These are phyloP conservation scores for Haematococcus sp. DNA, from an alignment of 139 green algal species.

Conservation along the genomic window DNA sequence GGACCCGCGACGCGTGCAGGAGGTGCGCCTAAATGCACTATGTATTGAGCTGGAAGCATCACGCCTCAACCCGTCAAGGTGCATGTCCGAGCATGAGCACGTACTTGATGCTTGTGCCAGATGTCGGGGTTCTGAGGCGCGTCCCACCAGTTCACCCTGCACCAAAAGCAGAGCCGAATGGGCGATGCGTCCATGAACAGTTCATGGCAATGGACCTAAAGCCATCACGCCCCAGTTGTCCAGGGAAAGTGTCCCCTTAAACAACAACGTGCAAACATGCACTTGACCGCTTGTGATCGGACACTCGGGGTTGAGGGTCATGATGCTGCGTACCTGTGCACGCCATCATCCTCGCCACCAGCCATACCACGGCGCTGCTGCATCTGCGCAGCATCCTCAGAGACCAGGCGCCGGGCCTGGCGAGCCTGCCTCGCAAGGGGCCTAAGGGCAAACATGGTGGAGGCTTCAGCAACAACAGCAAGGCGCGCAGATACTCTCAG, in stretches of 20 bases:
- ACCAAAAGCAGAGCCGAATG: no score
- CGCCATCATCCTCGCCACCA: constrained; percentile 5
- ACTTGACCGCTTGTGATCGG: no score
- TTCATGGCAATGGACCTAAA: no score
- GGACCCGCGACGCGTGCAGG: neutral
- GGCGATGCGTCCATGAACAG: no score
- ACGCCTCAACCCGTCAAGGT: neutral
- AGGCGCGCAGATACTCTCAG: no score
- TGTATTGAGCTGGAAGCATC: no score
- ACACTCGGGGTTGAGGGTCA: no score
- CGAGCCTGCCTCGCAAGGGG: neutral
- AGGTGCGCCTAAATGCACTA: no score
- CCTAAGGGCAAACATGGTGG: neutral
- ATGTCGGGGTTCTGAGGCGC: constrained; percentile 50
- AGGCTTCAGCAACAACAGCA: no score
- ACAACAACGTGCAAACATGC: no score
- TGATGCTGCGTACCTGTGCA: neutral
- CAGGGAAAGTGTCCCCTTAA: no score
- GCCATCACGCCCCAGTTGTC: no score
- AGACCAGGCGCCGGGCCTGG: neutral
- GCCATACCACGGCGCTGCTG: constrained; percentile 1
- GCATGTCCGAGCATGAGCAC: neutral
- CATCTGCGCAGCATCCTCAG: neutral
- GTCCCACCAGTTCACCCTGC: constrained; percentile 55
- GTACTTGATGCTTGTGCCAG: constrained; percentile 53